These are phyloP conservation scores for Trichomonascaceae sp. DNA, from an alignment of 1,139 yeast species.

Conservation along the genomic window DNA sequence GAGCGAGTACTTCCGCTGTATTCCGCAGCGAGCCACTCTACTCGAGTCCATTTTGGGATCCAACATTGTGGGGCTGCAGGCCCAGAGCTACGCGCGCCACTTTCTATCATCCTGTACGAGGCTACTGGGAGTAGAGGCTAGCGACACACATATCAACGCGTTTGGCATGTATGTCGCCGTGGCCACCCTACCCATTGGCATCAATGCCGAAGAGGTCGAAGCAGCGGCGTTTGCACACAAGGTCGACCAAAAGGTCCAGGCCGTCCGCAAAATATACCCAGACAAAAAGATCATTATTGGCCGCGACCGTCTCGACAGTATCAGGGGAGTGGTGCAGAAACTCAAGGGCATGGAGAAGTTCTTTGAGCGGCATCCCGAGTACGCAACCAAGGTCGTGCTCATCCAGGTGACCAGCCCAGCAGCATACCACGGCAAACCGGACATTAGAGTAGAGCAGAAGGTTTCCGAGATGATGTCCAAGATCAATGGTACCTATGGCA, in stretches of 20 bases:
- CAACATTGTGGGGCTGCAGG: conserved; percentile 75
- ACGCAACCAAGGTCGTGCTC: conserved; percentile 77
- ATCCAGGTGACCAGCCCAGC: conserved; percentile 88
- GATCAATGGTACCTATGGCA: conserved; percentile 77
- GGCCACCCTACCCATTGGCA: conserved; percentile 74
- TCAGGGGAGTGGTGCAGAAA: conserved; percentile 94
- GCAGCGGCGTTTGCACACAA: conserved; percentile 28
- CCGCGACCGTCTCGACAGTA: conserved; percentile 86
- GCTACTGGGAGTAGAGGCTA: conserved; percentile 28
- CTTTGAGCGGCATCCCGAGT: conserved; percentile 79
- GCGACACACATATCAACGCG: conserved; percentile 49
- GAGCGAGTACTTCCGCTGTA: conserved; percentile 83
- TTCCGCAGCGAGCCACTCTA: conserved; percentile 68
- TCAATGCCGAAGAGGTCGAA: conserved; percentile 55
- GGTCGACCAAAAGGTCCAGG: conserved; percentile 34
- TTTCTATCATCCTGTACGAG: conserved; percentile 74
- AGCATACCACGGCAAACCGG: conserved; percentile 21
- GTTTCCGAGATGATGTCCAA: conserved; percentile 44
- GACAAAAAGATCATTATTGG: conserved; percentile 84
- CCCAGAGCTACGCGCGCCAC: conserved; percentile 77
- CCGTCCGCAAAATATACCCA: conserved; percentile 51
- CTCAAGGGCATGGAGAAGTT: conserved; percentile 87
- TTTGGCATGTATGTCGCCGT: conserved; percentile 68
- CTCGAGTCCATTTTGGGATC: conserved; percentile 89
- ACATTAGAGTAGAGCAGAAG: conserved; percentile 45